Conservation (phyloP, 2,329 filamentous ascomycete species). For the Periconia macrospinosa region DNA sequence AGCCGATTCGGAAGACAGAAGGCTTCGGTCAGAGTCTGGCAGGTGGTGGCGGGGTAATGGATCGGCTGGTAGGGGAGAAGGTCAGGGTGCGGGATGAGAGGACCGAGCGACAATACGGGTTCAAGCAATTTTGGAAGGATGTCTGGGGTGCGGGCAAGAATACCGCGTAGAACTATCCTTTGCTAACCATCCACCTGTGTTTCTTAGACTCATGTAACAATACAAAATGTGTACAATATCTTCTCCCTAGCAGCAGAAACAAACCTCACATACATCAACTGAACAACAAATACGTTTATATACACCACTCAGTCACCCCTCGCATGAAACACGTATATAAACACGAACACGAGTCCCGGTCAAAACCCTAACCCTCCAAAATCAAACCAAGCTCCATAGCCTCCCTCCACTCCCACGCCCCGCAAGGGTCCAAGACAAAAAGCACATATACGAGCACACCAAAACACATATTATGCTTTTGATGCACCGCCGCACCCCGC, state of each 20-base stretch:
- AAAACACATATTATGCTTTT: too few species aligned
- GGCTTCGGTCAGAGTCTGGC: constrained; percentile 38
- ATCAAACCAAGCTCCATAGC: too few species aligned
- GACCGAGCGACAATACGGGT: constrained; percentile 73
- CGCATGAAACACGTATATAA: too few species aligned
- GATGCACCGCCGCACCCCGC: too few species aligned
- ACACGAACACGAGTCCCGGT: too few species aligned
- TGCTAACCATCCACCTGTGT: background rate
- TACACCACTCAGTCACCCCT: too few species aligned
- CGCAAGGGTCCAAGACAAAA: too few species aligned
- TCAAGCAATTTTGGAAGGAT: constrained; percentile 88
- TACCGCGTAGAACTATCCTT: background rate
- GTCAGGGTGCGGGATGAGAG: constrained; percentile 73
- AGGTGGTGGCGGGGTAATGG: constrained; percentile 58
- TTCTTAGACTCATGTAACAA: background rate
- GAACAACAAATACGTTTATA: too few species aligned
- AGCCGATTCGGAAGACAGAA: constrained; percentile 43
- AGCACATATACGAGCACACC: too few species aligned
- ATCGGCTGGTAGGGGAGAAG: constrained; percentile 58
- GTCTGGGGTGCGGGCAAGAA: constrained; percentile 54
- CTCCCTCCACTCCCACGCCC: too few species aligned
- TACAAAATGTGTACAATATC: background rate
- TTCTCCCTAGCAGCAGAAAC: background rate
- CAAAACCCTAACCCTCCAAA: too few species aligned
- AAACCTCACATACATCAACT: too few species aligned